phyloP scores from a whole-genome alignment of 2,329 filamentous ascomycete genomes.

The Eutypa lata region DNA sequence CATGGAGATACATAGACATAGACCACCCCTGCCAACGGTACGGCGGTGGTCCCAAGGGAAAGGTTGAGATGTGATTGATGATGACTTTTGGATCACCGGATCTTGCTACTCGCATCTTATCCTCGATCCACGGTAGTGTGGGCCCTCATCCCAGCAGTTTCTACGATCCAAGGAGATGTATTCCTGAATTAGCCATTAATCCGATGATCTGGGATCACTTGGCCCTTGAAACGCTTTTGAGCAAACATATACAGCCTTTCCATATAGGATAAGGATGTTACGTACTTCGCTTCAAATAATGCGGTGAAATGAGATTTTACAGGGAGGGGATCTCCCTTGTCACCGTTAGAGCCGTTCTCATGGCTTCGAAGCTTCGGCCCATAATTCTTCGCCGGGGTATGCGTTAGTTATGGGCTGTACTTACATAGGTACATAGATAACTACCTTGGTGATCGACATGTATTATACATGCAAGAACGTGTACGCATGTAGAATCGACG shows the following conservation, averaged over 20 bases:
- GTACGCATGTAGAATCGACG: no score
- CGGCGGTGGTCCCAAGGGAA: conserved; percentile 1
- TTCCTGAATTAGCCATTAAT: not conserved
- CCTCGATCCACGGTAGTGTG: not conserved
- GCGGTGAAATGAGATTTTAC: not conserved
- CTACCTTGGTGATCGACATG: not conserved
- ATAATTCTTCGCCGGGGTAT: not conserved
- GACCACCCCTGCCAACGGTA: not conserved
- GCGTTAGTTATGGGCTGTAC: not conserved
- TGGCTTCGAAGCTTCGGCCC: not conserved
- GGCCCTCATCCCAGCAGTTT: not conserved
- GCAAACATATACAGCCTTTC: not conserved
- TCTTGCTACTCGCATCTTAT: not conserved
- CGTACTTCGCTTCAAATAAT: not conserved
- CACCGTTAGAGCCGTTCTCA: not conserved
- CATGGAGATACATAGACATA: not conserved
- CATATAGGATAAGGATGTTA: not conserved
- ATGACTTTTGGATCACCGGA: not conserved
- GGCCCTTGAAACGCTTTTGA: not conserved
- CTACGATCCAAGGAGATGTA: not conserved
- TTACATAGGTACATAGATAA: no score
- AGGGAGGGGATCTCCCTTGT: not conserved
- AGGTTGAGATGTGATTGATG: conserved; percentile 1
- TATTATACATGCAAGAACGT: not conserved
- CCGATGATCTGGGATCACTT: not conserved